Base-by-base conservation (phyloP, 2,329 filamentous ascomycete species). In the Drechslerella coelobrocha region DNA sequence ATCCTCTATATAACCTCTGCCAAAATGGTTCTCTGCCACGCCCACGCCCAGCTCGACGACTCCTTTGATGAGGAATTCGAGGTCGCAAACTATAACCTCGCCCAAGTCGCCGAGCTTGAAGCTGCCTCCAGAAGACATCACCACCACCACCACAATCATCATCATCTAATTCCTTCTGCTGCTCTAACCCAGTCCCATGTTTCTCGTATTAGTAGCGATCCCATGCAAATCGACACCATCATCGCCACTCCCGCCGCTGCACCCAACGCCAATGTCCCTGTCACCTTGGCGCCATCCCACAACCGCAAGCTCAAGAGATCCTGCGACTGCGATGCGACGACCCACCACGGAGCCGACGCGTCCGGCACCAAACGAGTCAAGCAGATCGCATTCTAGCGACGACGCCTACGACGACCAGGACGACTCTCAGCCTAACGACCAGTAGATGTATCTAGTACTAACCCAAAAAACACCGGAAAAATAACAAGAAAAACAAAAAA, bases 31-130 rank as follows among this genome's bases (percentile, higher is more conserved):
- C 59, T 71, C 66, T 71, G 66, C 59, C 51, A 62, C 54, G 66
- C 66, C 39, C 66, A 71, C 59, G 59, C 59, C 66, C 66, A 71
- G 59, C 66, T 71, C 59, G 66, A 71, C 59, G 66, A 71, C 53
- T 71, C 66, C 47, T 71, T 71, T 31, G 66, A 71, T 29, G 66
- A 71, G 53, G 66, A 71, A 50, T 63, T 53, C 48, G 66, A 71
- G 37, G 66, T 71, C 51, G 66, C 66, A 56, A 71, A 71, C 66
- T 71, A 71, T 19, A 71, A 71, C 45, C 59, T 71, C 47, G 66
- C 66, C 39, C 66, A 71, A 55, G 48, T 48, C 21, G 59, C 59
- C 27, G 53, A 71, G 48, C 59, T 71, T 24, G 59, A 71, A 34
- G 53, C 66, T 48, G 66, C 57, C 51, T 57, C 62, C 24, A 56